Evolutionary conservation across 2,329 filamentous ascomycete species (phyloP).

Genomic region (Colletotrichum tropicicola): DNA sequence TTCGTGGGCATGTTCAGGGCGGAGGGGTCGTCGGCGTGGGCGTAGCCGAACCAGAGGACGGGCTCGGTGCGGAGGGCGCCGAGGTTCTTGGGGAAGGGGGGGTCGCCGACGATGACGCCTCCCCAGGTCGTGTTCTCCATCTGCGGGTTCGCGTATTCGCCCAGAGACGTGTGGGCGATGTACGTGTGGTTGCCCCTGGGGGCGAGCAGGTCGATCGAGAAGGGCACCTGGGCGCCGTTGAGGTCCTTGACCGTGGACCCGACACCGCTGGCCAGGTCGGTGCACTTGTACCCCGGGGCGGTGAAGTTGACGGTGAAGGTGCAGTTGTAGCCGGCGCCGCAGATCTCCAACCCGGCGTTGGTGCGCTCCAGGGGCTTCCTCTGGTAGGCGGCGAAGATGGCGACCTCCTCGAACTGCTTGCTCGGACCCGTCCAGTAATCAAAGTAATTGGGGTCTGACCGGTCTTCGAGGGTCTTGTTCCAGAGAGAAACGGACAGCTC

Average conservation of each 20-base stretch:
- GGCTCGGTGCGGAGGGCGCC: conserved; percentile 45
- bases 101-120: conserved; percentile 37
- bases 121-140: conserved; percentile 29
- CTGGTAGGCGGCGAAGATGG: conserved; percentile 37
- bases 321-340: conserved; percentile 45
- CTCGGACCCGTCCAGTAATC: conserved; percentile 42
- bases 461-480: conserved; percentile 40
- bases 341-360: conserved; percentile 41
- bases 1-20: conserved; percentile 27
- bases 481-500: conserved; percentile 41
- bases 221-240: conserved; percentile 35
- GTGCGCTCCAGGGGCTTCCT: conserved; percentile 34
- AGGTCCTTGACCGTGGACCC: conserved; percentile 34
- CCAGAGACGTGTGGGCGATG: conserved; percentile 36
- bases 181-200: conserved; percentile 42
- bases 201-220: conserved; percentile 37
- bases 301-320: conserved; percentile 43
- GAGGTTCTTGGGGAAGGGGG: conserved; percentile 36
- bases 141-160: conserved; percentile 40
- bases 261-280: conserved; percentile 38
- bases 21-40: conserved; percentile 35
- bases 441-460: conserved; percentile 36
- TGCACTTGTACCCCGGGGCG: conserved; percentile 47
- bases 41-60: conserved; percentile 46
- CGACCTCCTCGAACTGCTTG: conserved; percentile 36